A percentile compares a stretch with the other conserved stretches of the same genome.
Evolutionary conservation across 2,329 filamentous ascomycete genomes (phyloP).

Genomic region (Zymoseptoria pseudotritici): DNA sequence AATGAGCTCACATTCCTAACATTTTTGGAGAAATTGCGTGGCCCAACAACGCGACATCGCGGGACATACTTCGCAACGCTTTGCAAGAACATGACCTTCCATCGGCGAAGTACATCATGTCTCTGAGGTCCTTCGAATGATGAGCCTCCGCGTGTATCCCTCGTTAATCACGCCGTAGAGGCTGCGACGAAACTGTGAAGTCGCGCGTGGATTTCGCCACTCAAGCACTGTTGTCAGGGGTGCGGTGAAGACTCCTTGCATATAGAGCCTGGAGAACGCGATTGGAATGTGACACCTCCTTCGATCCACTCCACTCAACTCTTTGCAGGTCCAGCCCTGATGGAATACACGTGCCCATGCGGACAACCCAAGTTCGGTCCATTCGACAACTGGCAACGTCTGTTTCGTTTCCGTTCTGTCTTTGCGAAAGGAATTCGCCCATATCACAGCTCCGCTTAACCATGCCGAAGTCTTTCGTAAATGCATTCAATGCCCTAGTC

Average conservation of each 20-base stretch:
- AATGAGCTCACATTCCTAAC: not conserved
- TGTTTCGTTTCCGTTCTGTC: not conserved
- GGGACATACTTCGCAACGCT: not conserved
- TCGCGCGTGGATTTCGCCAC: not conserved
- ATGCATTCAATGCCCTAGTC: slow-evolving; percentile 37
- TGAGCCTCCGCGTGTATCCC: not conserved
- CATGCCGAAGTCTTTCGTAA: not conserved
- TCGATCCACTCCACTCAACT: too few relatives aligned
- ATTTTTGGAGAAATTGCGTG: not conserved
- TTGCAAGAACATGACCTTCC: not conserved
- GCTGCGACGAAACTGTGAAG: not conserved
- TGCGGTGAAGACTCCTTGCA: not conserved
- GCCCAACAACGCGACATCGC: not conserved
- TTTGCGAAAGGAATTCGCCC: too few relatives aligned
- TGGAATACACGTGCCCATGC: not conserved
- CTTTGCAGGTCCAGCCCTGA: too few relatives aligned
- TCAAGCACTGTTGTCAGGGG: not conserved
- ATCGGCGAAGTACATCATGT: not conserved
- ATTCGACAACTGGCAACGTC: too few relatives aligned
- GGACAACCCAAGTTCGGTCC: too few relatives aligned
- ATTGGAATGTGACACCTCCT: not conserved
- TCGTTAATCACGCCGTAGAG: not conserved
- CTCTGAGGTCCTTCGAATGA: not conserved
- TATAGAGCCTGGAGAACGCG: not conserved
- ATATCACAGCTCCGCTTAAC: too few relatives aligned